Base-by-base conservation (phyloP, 495 filamentous ascomycete genomes). In the Aspergillus hancockii region DNA sequence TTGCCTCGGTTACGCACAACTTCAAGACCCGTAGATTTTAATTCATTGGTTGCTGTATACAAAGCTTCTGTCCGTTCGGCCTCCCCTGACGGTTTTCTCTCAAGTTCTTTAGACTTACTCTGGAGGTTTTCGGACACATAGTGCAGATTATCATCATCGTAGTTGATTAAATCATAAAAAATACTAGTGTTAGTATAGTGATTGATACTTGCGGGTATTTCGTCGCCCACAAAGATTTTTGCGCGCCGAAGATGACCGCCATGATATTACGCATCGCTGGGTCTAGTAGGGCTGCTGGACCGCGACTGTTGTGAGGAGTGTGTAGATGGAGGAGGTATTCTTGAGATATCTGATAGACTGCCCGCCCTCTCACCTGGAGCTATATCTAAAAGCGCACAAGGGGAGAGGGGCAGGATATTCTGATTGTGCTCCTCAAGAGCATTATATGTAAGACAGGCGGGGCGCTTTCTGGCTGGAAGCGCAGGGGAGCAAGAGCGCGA, bases 31-130 rank as follows among this genome's bases (percentile, higher is more conserved):
- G 18, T 0, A 1, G 51, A 41, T 21, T 19, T 55, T 13, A 60
- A 14, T 0, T 60, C 58, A n/a, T 60, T 21, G 32, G 55, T 60
- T 0, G 43, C 51, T 47, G 52, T 28, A 23, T 55, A 49, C 32
- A 60, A 55, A 4, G 52, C 52, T 13, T 55, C 30, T 2, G 45
- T 60, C 58, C 52, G 55, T 55, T 60, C 58, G 22, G 58, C 43
- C 45, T 60, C 45, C 41, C 52, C 58, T 2, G 58, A 60, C 21
- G 52, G 28, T 32, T 50, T 60, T 30, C 19, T 21, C 13, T n/a
- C 58, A 9, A 60, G 52, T 32, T 60, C 58, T n/a, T 60, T 60
- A 18, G 52, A 55, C 18, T 60, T 60, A 12, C 25, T 21, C 58
- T 41, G 51, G 30, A 60, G 46, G 18, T 43, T 41, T 25, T 47